Evolutionary conservation across 2,329 filamentous ascomycete genomes (phyloP).

Genomic region (Diaporthe vexans): DNA sequence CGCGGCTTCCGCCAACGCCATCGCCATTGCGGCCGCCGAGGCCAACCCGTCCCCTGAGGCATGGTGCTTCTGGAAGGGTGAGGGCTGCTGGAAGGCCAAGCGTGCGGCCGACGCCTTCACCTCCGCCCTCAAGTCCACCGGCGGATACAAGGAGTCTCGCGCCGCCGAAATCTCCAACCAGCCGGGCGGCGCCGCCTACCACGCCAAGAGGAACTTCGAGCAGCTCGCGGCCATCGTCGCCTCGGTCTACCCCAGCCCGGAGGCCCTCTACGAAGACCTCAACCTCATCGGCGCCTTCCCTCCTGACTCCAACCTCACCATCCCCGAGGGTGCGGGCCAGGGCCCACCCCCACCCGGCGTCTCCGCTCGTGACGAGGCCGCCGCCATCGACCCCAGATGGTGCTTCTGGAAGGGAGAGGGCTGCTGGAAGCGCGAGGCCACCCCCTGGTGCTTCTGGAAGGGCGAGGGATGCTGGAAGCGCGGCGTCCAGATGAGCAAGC

Average conservation of each 20-base stretch:
- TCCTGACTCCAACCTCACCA: conserved; percentile 38
- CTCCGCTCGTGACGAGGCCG: conserved; percentile 34
- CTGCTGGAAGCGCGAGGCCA: conserved; percentile 51
- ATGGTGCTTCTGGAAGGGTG: conserved; percentile 55
- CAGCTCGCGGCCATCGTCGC: conserved; percentile 56
- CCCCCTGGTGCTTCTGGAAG: conserved; percentile 37
- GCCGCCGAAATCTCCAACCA: conserved; percentile 50
- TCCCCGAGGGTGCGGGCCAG: conserved; percentile 43
- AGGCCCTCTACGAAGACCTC: conserved; percentile 52
- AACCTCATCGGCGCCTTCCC: conserved; percentile 47
- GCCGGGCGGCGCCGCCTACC: conserved; percentile 53
- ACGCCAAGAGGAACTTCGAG: conserved; percentile 55
- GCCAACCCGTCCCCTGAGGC: conserved; percentile 43
- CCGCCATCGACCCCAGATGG: conserved; percentile 35
- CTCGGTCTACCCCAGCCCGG: conserved; percentile 48
- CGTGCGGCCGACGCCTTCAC: conserved; percentile 54
- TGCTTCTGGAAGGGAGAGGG: conserved; percentile 48
- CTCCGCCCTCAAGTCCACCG: conserved; percentile 47
- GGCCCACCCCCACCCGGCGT: conserved; percentile 11
- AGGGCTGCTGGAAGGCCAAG: conserved; percentile 60
- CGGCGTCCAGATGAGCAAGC: conserved; percentile 25
- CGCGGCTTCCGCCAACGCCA: conserved; percentile 46
- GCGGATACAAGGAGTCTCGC: conserved; percentile 48
- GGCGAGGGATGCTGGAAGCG: conserved; percentile 41
- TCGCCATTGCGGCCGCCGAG: conserved; percentile 46